Evolutionary conservation across 345 rosid species (phyloP), one percentile per base, ranked within the genome.

Genomic region (Rubroshorea leprosula): DNA sequence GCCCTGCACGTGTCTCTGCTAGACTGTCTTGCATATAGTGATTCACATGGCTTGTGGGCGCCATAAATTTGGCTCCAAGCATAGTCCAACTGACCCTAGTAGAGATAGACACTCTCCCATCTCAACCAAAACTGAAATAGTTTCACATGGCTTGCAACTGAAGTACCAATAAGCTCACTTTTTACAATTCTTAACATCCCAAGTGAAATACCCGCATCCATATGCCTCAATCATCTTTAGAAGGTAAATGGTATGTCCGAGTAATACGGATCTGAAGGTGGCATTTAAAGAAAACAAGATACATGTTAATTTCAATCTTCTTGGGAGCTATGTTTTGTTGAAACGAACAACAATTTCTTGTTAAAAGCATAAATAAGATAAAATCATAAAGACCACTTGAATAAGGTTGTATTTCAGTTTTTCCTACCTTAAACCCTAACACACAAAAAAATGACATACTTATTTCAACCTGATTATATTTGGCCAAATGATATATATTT

Each of bases 211-310:
- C 5, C 12, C 41, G 21, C 12, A 43, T 4, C 8, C 41, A 23
- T 20, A 53, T 41, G 49, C 56, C 60, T 73, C 59, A 58, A 31
- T 70, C 71, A 61, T 66, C 51, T n/a, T 72, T 74, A 15, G 67
- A 60, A 5, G 80, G 84, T 65, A 61, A 55, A 64, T 75, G 67
- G 61, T 81, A 89, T 14, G 92, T 84, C 46, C 88, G 86, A 23
- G 87, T 89, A 57, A 86, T 75, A 27, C 95, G 92, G 45, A 86
- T 84, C 97, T 89, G 83, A 64, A 39, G 61, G 57, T 65, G 53
- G 45, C 63, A 60, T 16, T 43, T 44, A 6, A n/a, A 0, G 14
- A 52, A 24, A 51, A 45, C 31, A 47, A 22, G 31, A 20, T 8
- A 44, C 16, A 17, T 13, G 6, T 19, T 46, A 22, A 23, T 29